Evolutionary conservation across 2,329 filamentous ascomycete genomes (phyloP).

Genomic region (Fusarium burgessii): DNA sequence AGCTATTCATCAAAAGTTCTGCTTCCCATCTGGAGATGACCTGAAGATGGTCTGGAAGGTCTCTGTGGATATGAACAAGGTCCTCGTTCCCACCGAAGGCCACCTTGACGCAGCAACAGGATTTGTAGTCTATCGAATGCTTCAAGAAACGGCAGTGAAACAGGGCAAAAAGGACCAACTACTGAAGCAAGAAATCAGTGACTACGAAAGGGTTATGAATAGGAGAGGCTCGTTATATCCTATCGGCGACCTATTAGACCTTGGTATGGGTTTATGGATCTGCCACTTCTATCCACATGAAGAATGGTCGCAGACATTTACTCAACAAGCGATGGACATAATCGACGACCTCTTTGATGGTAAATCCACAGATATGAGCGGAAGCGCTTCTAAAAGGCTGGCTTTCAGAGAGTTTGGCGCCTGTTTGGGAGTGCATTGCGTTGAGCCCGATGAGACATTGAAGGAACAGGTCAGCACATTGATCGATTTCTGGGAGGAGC

Average conservation of each 20-base stretch:
- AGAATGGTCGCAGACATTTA: conserved; percentile 59
- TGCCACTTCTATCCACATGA: conserved; percentile 63
- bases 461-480: conserved; percentile 44
- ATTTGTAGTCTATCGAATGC: conserved; percentile 61
- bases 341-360: conserved; percentile 42
- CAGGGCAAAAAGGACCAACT: conserved; percentile 46
- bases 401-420: conserved; percentile 68
- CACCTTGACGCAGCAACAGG: conserved; percentile 68
- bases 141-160: conserved; percentile 56
- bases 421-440: conserved; percentile 60
- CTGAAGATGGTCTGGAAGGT: conserved; percentile 68
- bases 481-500: conserved; percentile 51
- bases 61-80: conserved; percentile 59
- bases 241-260: conserved; percentile 64
- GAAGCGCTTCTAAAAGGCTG: conserved; percentile 50
- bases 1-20: conserved; percentile 65
- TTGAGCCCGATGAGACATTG: conserved; percentile 51
- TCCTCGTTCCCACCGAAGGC: conserved; percentile 64
- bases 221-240: conserved; percentile 57
- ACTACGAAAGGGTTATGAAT: conserved; percentile 63
- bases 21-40: conserved; percentile 45
- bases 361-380: conserved; percentile 37
- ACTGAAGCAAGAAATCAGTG: conserved; percentile 62
- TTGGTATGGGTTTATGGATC: conserved; percentile 71
- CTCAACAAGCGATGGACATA: conserved; percentile 45